A percentile compares a stretch with the other conserved stretches of the same genome.
phyloP scores from a whole-genome alignment of 345 rosid species.

The Hypericum perforatum region DNA sequence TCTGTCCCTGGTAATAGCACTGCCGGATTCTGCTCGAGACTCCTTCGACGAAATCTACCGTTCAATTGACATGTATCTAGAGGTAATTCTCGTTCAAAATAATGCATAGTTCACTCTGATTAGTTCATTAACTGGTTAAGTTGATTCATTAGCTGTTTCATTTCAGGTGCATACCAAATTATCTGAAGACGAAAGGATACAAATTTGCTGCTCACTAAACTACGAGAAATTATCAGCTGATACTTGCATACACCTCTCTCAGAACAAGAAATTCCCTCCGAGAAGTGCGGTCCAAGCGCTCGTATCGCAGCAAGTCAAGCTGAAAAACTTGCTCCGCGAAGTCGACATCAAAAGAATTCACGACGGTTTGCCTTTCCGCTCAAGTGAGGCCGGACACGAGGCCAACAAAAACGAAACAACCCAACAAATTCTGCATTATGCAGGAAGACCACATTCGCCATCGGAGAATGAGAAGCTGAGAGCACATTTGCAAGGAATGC shows the following conservation, averaged over 20 bases:
- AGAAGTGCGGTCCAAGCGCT: constrained; percentile 31
- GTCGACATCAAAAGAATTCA: constrained; percentile 8
- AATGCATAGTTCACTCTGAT: no score
- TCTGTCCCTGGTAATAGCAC: constrained; percentile 39
- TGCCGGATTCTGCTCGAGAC: constrained; percentile 68
- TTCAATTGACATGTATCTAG: constrained; percentile 69
- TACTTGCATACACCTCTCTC: constrained; percentile 46
- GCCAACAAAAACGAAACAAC: constrained; percentile 18
- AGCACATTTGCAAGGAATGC: constrained; percentile 71
- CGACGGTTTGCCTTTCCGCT: constrained; percentile 19
- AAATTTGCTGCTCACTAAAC: constrained; percentile 43
- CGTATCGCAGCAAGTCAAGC: constrained; percentile 34
- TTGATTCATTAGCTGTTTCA: constrained; percentile 6
- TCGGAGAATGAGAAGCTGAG: constrained; percentile 40
- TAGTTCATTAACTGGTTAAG: neutral
- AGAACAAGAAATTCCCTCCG: constrained; percentile 54
- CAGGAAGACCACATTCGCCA: constrained; percentile 37
- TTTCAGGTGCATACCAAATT: constrained; percentile 63
- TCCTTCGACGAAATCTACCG: constrained; percentile 53
- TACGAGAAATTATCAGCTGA: constrained; percentile 60
- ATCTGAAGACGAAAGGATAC: constrained; percentile 59
- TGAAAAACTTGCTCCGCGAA: constrained; percentile 33
- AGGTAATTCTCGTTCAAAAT: constrained; percentile 32
- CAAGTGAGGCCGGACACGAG: constrained; percentile 12
- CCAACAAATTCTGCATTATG: constrained; percentile 31